Evolutionary conservation across 2,329 filamentous ascomycete genomes (phyloP).

Genomic region (Cytospora piceae): DNA sequence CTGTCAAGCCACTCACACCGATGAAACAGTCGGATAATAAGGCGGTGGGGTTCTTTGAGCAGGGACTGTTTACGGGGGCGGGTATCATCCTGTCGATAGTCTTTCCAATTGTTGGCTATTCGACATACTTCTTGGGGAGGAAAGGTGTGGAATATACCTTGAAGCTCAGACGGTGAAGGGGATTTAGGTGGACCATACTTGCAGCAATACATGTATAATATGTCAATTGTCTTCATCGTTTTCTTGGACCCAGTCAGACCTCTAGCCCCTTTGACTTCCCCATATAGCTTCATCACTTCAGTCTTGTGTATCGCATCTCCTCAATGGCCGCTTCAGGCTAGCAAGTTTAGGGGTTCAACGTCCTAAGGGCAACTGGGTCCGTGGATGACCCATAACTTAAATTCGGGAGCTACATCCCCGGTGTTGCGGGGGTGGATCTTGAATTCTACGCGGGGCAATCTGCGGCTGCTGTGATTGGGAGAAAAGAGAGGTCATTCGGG

Average conservation of each 20-base stretch:
- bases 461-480: not conserved
- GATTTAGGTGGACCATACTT: not conserved
- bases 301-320: no score
- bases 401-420: no score
- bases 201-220: not conserved
- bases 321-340: no score
- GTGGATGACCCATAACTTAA: no score
- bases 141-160: constrained; percentile 27
- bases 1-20: constrained; percentile 38
- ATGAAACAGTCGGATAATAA: constrained; percentile 39
- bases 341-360: not conserved
- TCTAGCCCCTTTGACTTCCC: not conserved
- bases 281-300: no score
- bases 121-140: constrained; percentile 30
- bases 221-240: not conserved
- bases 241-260: not conserved
- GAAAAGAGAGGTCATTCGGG: not conserved
- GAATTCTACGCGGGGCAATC: not conserved
- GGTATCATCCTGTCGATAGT: constrained; percentile 35
- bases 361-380: not conserved
- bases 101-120: constrained; percentile 32
- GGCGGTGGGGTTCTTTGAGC: constrained; percentile 52
- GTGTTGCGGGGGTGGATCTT: no score
- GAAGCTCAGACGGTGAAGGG: constrained; percentile 10
- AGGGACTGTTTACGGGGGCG: constrained; percentile 47